Evolutionary conservation across 768 basidiomycete genomes (phyloP).

Genomic region (Agaricus sinodeliciosus): DNA sequence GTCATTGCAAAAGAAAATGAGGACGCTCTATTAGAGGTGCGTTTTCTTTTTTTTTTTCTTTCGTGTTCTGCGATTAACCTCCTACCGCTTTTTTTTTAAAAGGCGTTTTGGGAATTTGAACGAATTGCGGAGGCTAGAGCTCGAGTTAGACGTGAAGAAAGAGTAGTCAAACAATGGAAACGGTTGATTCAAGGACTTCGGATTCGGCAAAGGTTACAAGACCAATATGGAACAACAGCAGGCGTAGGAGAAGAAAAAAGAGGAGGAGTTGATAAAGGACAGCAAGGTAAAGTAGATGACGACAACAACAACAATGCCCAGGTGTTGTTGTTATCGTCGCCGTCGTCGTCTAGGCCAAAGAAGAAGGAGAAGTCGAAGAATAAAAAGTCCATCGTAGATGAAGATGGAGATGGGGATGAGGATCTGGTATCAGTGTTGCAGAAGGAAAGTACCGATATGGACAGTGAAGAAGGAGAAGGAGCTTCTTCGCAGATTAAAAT

Average conservation of each 20-base stretch:
- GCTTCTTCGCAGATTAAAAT: background rate
- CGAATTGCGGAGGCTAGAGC: constrained; percentile 74
- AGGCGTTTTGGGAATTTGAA: constrained; percentile 87
- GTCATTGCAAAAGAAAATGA: constrained; percentile 84
- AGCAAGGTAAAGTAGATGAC: too few relatives aligned
- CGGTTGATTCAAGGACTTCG: constrained; percentile 84
- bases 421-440: constrained; percentile 1
- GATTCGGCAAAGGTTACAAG: constrained; percentile 76
- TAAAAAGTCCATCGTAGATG: constrained; percentile 10
- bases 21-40: constrained; percentile 64
- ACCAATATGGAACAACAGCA: constrained; percentile 52
- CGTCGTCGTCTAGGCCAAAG: background rate
- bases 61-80: too few relatives aligned
- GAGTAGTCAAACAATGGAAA: constrained; percentile 82
- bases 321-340: too few relatives aligned
- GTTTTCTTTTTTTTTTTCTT: constrained; percentile 16
- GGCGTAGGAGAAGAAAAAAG: background rate
- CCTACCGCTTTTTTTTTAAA: too few relatives aligned
- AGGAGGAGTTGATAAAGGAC: too few relatives aligned
- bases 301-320: too few relatives aligned
- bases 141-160: constrained; percentile 66
- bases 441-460: background rate
- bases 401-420: background rate
- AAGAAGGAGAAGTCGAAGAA: background rate
- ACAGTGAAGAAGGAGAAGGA: background rate